Base-by-base conservation (phyloP, 108 stramenopile genomes). In the Cyclotella atomus region DNA sequence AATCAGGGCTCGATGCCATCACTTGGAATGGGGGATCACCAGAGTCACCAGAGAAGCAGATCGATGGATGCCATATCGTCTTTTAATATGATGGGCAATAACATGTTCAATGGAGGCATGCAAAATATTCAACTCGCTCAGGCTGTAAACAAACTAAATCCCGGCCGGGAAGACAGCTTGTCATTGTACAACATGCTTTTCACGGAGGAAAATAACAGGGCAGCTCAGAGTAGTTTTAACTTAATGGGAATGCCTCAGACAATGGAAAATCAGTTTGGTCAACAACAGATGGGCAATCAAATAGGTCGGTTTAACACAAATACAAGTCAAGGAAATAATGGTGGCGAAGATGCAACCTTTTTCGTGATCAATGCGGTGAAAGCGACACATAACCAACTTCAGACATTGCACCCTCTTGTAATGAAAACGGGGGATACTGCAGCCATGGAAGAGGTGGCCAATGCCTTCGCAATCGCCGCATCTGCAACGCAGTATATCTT, bases 401-500 rank as follows among this genome's bases (percentile, higher is more conserved):
- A 49, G 33, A 32, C 35, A 27, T 59, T 71, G 20, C 59, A 71
- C 16, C 45, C 70, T 8, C 10, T 49, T 19, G 70, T 71, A 50
- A 49, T 60, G 38, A 41, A 49, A 27, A 36, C 32, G 0, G 45
- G 49, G 27, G 43, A 71, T 50, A n/a, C 59, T 17, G 15, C 59
- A 45, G 59, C 46, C 8, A 46, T 61, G 23, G 59, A 71, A 52
- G 65, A 65, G 23, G 49, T 75, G 19, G 43, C 65, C 2, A 55
- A 38, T 10, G 65, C 65, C 23, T 49, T 66, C 49, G 34, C 66
- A 24, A 25, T 75, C 6, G 60, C 74, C 2, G 74, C 74, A 19
- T 27, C 63, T 25, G 65, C 65, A 5, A 60, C 74, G n/a, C 63
- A 75, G 33, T 52, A 34, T 59, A 41, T 75, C 8, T 5, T 66